Conservation (phyloP, 169 alveolate genomes). For the Plasmodium sp. region DNA sequence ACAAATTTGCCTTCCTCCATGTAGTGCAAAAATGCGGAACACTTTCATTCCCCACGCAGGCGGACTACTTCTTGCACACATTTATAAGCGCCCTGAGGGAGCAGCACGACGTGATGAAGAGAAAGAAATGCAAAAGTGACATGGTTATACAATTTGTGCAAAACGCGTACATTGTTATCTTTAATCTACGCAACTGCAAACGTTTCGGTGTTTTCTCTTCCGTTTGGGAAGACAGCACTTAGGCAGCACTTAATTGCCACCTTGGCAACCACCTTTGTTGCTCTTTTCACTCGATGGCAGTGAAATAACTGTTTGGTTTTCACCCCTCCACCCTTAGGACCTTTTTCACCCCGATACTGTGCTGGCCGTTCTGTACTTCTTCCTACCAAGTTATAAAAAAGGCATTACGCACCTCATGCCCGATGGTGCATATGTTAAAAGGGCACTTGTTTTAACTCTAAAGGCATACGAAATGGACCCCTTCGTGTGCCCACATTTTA, state of each 20-base stretch:
- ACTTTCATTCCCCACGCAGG: background rate
- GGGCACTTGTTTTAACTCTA: background rate
- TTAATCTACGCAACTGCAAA: background rate
- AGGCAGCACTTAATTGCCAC: background rate
- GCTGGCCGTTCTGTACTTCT: slow-evolving; percentile 47
- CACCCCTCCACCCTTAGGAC: background rate
- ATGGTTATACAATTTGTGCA: slow-evolving; percentile 4
- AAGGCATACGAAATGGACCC: background rate
- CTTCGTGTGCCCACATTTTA: background rate
- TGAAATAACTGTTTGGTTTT: background rate
- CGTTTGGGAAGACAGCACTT: background rate
- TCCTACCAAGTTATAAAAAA: slow-evolving; percentile 38
- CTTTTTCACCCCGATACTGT: slow-evolving; percentile 34
- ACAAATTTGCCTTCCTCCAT: background rate
- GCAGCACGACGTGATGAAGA: background rate
- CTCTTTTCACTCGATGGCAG: background rate
- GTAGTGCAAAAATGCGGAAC: background rate
- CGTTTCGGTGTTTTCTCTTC: background rate
- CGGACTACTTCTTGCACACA: slow-evolving; percentile 33
- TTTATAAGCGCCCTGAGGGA: slow-evolving; percentile 11
- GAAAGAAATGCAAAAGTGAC: background rate
- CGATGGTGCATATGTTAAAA: background rate
- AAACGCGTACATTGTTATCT: background rate
- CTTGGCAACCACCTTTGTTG: background rate
- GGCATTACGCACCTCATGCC: background rate